Conservation (phyloP, 2,329 filamentous ascomycete species). For the Curvularia spicifera region DNA sequence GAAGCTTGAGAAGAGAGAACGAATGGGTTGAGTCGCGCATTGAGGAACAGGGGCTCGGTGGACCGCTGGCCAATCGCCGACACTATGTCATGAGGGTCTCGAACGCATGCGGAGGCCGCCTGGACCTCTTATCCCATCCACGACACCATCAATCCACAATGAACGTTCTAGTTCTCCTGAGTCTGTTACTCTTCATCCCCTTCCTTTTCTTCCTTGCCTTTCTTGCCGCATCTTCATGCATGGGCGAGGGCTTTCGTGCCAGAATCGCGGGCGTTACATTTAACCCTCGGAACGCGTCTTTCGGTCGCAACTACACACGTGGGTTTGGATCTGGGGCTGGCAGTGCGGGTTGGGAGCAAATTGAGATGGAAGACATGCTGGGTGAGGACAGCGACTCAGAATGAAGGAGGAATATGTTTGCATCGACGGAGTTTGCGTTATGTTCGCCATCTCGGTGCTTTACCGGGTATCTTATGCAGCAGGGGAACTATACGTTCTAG, state of each 20-base stretch:
- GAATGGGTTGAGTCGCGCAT: conserved; percentile 6
- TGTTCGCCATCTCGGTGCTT: conserved; percentile 7
- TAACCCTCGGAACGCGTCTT: conserved; percentile 55
- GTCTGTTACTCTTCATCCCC: conserved; percentile 44
- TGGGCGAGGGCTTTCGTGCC: conserved; percentile 60
- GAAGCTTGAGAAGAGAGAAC: not conserved
- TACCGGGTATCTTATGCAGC: conserved; percentile 12
- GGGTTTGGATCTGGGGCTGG: conserved; percentile 61
- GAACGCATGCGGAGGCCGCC: conserved; percentile 16
- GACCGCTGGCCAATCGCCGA: conserved; percentile 16
- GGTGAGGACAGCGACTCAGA: conserved; percentile 49
- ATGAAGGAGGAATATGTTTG: conserved; percentile 1
- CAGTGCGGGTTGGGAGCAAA: conserved; percentile 64
- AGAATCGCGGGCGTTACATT: conserved; percentile 51
- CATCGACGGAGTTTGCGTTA: conserved; percentile 1
- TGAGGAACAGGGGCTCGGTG: conserved; percentile 25
- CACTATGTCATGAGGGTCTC: conserved; percentile 32
- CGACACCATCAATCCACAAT: conserved; percentile 30
- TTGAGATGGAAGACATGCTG: conserved; percentile 68
- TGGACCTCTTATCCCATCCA: conserved; percentile 16
- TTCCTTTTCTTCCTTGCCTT: conserved; percentile 54
- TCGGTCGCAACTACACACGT: conserved; percentile 63
- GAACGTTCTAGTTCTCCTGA: conserved; percentile 44
- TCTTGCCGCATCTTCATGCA: conserved; percentile 62
- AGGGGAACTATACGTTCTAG: conserved; percentile 18